Evolutionary conservation across 306 rosid species (phyloP).

Genomic region (Prunus campanulata): DNA sequence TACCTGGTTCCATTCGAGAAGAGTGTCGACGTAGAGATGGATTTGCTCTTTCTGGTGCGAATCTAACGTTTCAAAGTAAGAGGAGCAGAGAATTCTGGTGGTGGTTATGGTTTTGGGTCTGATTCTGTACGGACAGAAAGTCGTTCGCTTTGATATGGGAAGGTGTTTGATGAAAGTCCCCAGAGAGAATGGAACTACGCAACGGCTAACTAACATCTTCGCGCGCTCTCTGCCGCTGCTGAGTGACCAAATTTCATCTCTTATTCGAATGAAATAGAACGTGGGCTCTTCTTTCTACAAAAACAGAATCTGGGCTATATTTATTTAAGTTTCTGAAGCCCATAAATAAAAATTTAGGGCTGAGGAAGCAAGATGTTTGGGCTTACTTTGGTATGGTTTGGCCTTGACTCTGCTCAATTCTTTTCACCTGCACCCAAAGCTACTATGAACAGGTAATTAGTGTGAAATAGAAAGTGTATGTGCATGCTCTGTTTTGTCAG

Average conservation of each 20-base stretch:
- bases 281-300: not conserved
- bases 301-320: not conserved
- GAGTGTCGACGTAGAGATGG: conserved; percentile 68
- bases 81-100: conserved; percentile 3
- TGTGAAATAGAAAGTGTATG: not conserved
- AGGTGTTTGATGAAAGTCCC: conserved; percentile 82
- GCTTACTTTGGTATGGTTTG: not conserved
- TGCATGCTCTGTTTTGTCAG: conserved; percentile 4
- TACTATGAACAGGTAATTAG: not conserved
- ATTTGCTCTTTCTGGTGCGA: conserved; percentile 69
- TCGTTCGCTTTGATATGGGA: conserved; percentile 25
- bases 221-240: conserved; percentile 2
- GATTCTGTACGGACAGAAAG: conserved; percentile 32
- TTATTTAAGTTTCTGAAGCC: not conserved
- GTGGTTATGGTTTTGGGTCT: conserved; percentile 24
- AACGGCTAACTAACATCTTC: conserved; percentile 39
- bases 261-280: not conserved
- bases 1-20: conserved; percentile 93
- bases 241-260: not conserved
- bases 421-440: not conserved
- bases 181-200: conserved; percentile 32
- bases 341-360: not conserved
- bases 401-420: not conserved
- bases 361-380: not conserved
- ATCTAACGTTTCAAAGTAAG: conserved; percentile 47